Evolutionary conservation across 2,329 filamentous ascomycete species (phyloP).

Genomic region (Talaromyces pinophilus): DNA sequence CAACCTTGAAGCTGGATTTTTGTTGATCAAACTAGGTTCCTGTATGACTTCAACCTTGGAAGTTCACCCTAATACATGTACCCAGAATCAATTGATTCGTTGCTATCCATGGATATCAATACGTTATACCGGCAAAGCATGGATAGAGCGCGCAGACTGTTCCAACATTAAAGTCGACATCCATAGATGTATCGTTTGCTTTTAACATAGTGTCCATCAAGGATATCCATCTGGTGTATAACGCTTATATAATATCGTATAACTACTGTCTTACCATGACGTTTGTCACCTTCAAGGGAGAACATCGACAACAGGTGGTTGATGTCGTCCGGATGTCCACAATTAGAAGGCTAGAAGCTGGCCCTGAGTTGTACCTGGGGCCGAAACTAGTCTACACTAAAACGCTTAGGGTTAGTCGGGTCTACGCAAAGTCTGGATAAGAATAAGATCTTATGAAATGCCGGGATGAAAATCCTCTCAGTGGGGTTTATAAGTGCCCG

Average conservation of each 20-base stretch:
- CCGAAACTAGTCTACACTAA: not conserved
- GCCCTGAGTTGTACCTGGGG: not conserved
- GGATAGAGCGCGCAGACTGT: too few relatives aligned
- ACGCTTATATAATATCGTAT: not conserved
- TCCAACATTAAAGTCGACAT: too few relatives aligned
- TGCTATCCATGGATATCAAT: not conserved
- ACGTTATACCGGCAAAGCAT: too few relatives aligned
- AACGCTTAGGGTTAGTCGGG: not conserved
- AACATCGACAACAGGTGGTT: too few relatives aligned
- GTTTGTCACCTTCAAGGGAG: not conserved
- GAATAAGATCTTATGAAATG: not conserved
- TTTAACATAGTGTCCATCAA: not conserved
- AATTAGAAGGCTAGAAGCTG: not conserved
- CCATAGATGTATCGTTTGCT: too few relatives aligned
- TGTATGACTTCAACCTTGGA: not conserved
- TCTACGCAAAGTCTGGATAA: not conserved
- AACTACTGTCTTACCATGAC: not conserved
- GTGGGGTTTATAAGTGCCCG: not conserved
- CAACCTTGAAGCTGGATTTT: not conserved
- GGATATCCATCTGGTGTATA: not conserved
- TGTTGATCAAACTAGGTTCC: not conserved
- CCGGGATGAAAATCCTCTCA: not conserved
- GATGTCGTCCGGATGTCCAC: not conserved
- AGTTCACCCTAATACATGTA: not conserved
- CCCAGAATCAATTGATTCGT: not conserved